A percentile compares a stretch with the other conserved stretches of the same genome.
phyloP scores from a whole-genome alignment of 352 stramenopile species.

The Globisporangium nagaii region DNA sequence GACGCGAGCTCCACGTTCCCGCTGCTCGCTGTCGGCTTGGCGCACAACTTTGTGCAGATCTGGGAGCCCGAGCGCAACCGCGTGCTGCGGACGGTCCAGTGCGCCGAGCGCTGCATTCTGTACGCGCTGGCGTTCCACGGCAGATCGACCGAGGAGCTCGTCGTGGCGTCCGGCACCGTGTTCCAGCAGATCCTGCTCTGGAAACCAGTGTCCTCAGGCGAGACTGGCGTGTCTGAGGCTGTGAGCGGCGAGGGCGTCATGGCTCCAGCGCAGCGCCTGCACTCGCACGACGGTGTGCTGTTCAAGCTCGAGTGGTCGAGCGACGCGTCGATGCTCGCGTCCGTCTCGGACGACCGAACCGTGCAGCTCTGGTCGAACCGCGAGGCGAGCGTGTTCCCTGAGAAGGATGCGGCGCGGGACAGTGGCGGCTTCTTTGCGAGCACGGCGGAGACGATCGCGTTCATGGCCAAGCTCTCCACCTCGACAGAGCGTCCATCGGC shows the following conservation, averaged over 20 bases:
- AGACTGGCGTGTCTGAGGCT: constrained; percentile 1
- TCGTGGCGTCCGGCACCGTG: constrained; percentile 79
- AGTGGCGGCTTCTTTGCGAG: constrained; percentile 8
- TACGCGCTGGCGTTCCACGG: constrained; percentile 80
- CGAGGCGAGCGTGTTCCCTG: constrained; percentile 6
- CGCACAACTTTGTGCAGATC: constrained; percentile 83
- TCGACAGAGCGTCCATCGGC: background rate
- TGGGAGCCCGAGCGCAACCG: constrained; percentile 41
- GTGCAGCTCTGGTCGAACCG: constrained; percentile 75
- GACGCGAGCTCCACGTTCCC: constrained; percentile 16
- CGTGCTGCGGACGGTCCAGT: constrained; percentile 56
- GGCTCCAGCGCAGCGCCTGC: constrained; percentile 48
- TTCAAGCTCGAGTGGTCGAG: constrained; percentile 80
- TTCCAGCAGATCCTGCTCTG: constrained; percentile 86
- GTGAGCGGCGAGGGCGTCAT: constrained; percentile 11
- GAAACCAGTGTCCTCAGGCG: constrained; percentile 25
- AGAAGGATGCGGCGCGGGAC: background rate
- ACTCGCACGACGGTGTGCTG: constrained; percentile 79
- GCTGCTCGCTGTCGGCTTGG: constrained; percentile 57
- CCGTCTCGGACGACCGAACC: constrained; percentile 82
- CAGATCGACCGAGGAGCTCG: constrained; percentile 41
- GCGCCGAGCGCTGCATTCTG: constrained; percentile 76
- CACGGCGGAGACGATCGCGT: constrained; percentile 4
- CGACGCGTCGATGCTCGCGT: constrained; percentile 61
- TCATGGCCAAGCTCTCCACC: constrained; percentile 2